These are phyloP conservation scores for Apiospora rasikravindrae DNA, from an alignment of 2,329 filamentous ascomycete species.

Conservation along the genomic window DNA sequence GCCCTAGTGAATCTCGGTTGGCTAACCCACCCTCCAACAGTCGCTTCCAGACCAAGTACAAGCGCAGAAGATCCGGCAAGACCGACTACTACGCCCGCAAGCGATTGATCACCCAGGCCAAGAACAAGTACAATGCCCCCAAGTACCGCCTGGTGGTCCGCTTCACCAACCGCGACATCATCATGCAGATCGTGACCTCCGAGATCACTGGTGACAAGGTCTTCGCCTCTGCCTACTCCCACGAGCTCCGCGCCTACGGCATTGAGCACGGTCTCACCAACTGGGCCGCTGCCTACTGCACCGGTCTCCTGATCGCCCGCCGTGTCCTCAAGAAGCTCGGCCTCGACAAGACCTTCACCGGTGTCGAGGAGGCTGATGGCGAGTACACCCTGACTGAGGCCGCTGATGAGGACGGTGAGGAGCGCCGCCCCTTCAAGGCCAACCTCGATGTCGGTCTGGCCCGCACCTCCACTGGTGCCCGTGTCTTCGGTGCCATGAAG, in stretches of 20 bases:
- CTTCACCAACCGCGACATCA: slow-evolving; percentile 99
- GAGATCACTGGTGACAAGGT: slow-evolving; percentile 99
- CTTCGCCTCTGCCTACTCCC: slow-evolving; percentile 87
- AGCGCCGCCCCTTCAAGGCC: slow-evolving; percentile 99
- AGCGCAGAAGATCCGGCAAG: slow-evolving; percentile 93
- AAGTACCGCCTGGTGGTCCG: slow-evolving; percentile 99
- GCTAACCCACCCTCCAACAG: slow-evolving; percentile 50
- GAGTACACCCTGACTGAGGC: slow-evolving; percentile 97
- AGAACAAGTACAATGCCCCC: slow-evolving; percentile 99
- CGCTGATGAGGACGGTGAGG: slow-evolving; percentile 85
- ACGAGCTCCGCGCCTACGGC: slow-evolving; percentile 98
- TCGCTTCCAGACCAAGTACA: slow-evolving; percentile 99
- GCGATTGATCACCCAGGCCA: slow-evolving; percentile 99
- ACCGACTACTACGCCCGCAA: slow-evolving; percentile 99
- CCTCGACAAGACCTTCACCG: slow-evolving; percentile 88
- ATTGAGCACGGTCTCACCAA: slow-evolving; percentile 99
- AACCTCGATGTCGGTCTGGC: slow-evolving; percentile 97
- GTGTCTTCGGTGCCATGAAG: slow-evolving; percentile 99
- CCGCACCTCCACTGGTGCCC: slow-evolving; percentile 97
- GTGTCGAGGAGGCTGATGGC: slow-evolving; percentile 96
- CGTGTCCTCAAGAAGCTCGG: slow-evolving; percentile 97
- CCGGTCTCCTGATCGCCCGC: slow-evolving; percentile 95
- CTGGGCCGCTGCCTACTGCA: slow-evolving; percentile 97
- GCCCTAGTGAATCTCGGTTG: neutral
- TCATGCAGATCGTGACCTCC: slow-evolving; percentile 94